phyloP scores from a whole-genome alignment of 2,329 filamentous ascomycete species.

The Plenodomus lindquistii region DNA sequence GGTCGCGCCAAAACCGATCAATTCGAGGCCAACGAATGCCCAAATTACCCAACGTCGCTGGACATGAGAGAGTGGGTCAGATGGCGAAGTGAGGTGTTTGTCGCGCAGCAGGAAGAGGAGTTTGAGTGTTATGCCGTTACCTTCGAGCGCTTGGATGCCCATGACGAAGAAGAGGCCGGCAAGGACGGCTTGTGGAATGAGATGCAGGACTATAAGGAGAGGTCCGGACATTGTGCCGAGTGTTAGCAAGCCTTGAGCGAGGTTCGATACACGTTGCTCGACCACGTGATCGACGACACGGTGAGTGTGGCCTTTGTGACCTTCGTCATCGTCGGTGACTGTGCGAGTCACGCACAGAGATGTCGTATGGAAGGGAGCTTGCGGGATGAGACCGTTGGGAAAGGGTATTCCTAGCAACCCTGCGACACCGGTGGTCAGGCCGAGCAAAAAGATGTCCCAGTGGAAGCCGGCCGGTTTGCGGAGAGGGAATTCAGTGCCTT shows the following conservation, averaged over 20 bases:
- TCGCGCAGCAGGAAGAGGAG: conserved; percentile 55
- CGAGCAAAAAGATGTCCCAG: conserved; percentile 64
- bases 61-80: conserved; percentile 53
- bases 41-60: conserved; percentile 50
- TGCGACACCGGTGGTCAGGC: conserved; percentile 58
- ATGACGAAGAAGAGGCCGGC: conserved; percentile 63
- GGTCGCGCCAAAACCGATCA: conserved; percentile 56
- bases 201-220: conserved; percentile 56
- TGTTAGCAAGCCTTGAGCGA: conserved; percentile 58
- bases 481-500: conserved; percentile 60
- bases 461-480: conserved; percentile 64
- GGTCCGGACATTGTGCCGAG: conserved; percentile 62
- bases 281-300: conserved; percentile 55
- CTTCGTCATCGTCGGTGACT: conserved; percentile 45
- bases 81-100: conserved; percentile 51
- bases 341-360: conserved; percentile 51
- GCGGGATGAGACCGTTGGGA: conserved; percentile 63
- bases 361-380: conserved; percentile 64
- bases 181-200: conserved; percentile 59
- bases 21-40: conserved; percentile 57
- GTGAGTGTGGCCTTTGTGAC: conserved; percentile 47
- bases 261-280: conserved; percentile 61
- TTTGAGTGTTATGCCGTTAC: conserved; percentile 59
- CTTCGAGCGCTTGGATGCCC: conserved; percentile 56
- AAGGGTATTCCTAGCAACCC: conserved; percentile 61